Conservation (phyloP, 768 basidiomycete genomes). For the Lactarius akahatsu region DNA sequence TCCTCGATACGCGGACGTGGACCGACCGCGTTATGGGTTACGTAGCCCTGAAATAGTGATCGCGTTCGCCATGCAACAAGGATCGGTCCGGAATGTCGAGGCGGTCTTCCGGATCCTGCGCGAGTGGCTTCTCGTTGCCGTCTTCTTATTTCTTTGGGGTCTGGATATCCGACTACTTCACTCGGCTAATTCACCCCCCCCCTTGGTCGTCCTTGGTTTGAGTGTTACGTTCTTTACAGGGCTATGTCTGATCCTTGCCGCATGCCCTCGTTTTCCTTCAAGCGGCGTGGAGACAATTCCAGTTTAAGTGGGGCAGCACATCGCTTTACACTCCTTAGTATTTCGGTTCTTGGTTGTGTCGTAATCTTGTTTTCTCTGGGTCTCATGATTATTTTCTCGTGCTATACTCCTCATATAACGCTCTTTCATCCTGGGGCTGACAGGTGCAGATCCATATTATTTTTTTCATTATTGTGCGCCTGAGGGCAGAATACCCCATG, state of each 20-base stretch:
- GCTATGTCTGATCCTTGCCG: constrained; percentile 7
- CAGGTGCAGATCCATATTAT: not conserved
- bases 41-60: not conserved
- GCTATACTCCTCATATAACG: too few species aligned
- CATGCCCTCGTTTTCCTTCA: not conserved
- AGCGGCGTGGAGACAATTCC: not conserved
- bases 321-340: not conserved
- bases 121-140: constrained; percentile 1
- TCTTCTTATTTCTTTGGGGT: constrained; percentile 13
- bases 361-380: too few species aligned
- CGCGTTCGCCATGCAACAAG: not conserved
- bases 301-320: not conserved
- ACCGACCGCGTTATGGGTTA: not conserved
- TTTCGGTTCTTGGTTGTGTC: not conserved
- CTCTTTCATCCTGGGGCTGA: too few species aligned
- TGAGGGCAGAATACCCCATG: too few species aligned
- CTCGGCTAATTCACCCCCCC: not conserved
- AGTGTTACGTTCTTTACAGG: constrained; percentile 4
- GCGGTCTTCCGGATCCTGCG: not conserved
- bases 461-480: too few species aligned
- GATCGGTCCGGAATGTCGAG: not conserved
- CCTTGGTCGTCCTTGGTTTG: not conserved
- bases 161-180: not conserved
- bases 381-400: too few species aligned
- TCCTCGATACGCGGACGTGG: not conserved